Evolutionary conservation across 164 flowering plant species (phyloP), one percentile per base, ranked within the genome.

Genomic region (Amborella trichopoda): DNA sequence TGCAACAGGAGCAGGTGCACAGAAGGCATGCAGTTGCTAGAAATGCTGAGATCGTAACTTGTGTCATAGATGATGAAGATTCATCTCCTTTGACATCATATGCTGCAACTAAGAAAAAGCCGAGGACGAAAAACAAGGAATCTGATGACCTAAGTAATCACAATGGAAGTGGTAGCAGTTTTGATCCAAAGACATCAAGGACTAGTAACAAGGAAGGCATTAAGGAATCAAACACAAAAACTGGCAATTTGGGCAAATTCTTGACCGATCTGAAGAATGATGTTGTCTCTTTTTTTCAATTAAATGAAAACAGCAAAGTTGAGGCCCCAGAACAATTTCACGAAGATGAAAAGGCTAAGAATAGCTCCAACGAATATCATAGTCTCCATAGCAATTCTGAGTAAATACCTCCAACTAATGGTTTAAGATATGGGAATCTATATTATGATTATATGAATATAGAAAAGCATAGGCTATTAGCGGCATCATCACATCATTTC

Each of bases 1-100:
- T 52, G n/a, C 46, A 58, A 46, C 76, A 90, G 94, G 88, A 75
- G 40, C 58, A 53, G 28, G 44, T 60, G 63, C 33, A 61, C 52
- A n/a, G 62, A 58, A 23, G 54, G 28, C 44, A 25, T 33, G 20
- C 32, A 41, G 26, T 26, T 23, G n/a, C n/a, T n/a, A 23, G 12
- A 36, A 32, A 14, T 9, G 26, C 23, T 12, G 26, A 17, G 4
- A 18, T 34, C 10, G 69, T 60, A 40, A 49, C n/a, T 55, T 44
- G 58, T 52, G 68, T 48, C 22, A 38, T 40, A 11, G 50, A 57
- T 9, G 58, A 48, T 30, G 75, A 59, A 28, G 54, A 51, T 19
- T 23, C 40, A 20, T 26, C 62, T 49, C 36, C 45, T 20, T 38
- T 21, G 21, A 48, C 48, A 23, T 55, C 48, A 44, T 38, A 30